phyloP scores from a whole-genome alignment of 768 basidiomycete genomes.

The Termitomyces sp. region DNA sequence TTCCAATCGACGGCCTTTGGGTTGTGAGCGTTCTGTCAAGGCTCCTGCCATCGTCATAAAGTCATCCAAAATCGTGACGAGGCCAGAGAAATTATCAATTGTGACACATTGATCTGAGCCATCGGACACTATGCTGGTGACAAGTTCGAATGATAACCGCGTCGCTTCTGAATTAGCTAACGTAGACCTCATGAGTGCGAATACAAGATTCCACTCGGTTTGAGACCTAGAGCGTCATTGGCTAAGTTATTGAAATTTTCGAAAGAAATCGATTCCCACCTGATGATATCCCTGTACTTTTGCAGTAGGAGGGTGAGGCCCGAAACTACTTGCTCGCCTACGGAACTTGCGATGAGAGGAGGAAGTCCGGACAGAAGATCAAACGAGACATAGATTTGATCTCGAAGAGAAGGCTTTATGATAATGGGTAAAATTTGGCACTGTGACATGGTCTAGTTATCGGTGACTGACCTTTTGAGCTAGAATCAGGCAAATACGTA shows the following conservation, averaged over 20 bases:
- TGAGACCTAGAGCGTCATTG: constrained; percentile 53
- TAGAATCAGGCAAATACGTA: constrained; percentile 80
- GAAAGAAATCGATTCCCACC: constrained; percentile 31
- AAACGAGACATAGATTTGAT: constrained; percentile 93
- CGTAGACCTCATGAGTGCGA: constrained; percentile 83
- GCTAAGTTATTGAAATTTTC: not conserved
- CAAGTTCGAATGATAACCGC: constrained; percentile 76
- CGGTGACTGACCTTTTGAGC: constrained; percentile 62
- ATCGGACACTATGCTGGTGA: constrained; percentile 62
- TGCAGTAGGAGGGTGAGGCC: constrained; percentile 81
- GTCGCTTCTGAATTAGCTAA: constrained; percentile 86
- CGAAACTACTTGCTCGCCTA: constrained; percentile 88
- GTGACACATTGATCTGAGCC: constrained; percentile 60
- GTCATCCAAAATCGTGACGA: constrained; percentile 80
- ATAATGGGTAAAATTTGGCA: constrained; percentile 3
- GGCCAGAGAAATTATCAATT: constrained; percentile 74
- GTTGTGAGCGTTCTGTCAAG: constrained; percentile 54
- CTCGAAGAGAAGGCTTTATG: constrained; percentile 71
- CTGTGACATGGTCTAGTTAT: not conserved
- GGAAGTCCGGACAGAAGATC: constrained; percentile 86
- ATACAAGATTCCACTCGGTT: constrained; percentile 95
- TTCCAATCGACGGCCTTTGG: constrained; percentile 47
- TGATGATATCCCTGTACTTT: constrained; percentile 68
- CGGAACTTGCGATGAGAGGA: constrained; percentile 67
- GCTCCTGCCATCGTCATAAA: constrained; percentile 75